phyloP scores from a whole-genome alignment of 768 basidiomycete species.

The Glaciozyma martinii region DNA sequence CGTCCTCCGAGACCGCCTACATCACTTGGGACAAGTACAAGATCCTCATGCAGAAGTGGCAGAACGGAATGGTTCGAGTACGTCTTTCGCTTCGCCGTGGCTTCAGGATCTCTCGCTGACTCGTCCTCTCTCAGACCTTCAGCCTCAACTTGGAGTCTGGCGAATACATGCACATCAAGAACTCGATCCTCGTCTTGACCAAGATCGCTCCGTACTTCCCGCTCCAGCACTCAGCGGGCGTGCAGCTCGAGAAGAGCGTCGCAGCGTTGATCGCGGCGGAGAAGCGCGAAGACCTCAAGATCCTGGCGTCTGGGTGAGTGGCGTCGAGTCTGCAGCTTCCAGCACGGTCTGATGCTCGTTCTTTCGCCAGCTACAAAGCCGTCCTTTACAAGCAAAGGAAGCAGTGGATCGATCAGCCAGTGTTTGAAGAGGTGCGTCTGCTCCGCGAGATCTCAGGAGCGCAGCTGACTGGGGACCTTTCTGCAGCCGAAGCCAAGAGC shows the following conservation, averaged over 20 bases:
- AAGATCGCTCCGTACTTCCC: slow-evolving; percentile 87
- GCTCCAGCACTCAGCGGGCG: slow-evolving; percentile 56
- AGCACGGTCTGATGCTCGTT: background rate
- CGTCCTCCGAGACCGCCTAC: slow-evolving; percentile 46
- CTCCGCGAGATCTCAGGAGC: background rate
- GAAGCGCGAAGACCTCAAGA: slow-evolving; percentile 48
- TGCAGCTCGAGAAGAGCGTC: slow-evolving; percentile 42
- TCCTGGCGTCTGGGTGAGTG: slow-evolving; percentile 35
- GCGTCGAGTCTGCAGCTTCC: background rate
- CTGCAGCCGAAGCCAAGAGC: background rate
- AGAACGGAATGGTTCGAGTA: slow-evolving; percentile 64
- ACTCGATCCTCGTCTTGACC: slow-evolving; percentile 85
- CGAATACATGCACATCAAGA: slow-evolving; percentile 97
- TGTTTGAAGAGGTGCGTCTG: background rate
- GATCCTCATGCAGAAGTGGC: slow-evolving; percentile 70
- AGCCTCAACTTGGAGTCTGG: slow-evolving; percentile 69
- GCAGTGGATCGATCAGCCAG: slow-evolving; percentile 17
- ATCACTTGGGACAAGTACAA: slow-evolving; percentile 65
- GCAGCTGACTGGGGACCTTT: background rate
- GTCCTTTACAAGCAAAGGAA: slow-evolving; percentile 22
- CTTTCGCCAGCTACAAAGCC: slow-evolving; percentile 19
- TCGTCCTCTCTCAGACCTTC: slow-evolving; percentile 52
- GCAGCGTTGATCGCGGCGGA: slow-evolving; percentile 54
- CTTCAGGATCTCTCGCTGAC: background rate
- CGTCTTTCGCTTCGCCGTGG: slow-evolving; percentile 32